phyloP scores from a whole-genome alignment of 2,329 filamentous ascomycete genomes.

The Trichophyton mentagrophytes region DNA sequence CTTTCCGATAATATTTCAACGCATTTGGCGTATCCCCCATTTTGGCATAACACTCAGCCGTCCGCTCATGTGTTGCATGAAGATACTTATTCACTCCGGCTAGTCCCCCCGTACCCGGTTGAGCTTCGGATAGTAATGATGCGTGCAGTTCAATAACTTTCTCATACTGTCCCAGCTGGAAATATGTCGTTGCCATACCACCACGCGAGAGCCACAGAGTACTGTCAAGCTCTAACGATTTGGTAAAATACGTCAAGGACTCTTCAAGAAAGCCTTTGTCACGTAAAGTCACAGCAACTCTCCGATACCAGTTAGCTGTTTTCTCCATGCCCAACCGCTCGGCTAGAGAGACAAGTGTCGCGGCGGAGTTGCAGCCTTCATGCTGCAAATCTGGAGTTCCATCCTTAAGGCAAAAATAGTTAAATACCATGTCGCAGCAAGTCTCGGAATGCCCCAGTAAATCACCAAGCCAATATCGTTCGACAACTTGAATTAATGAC shows the following conservation, averaged over 20 bases:
- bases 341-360: slow-evolving; percentile 8
- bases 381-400: not conserved
- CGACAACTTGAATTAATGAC: slow-evolving; percentile 2
- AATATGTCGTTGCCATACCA: slow-evolving; percentile 9
- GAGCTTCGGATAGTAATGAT: not conserved
- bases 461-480: slow-evolving; percentile 7
- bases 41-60: slow-evolving; percentile 6
- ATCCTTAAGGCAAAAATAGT: not conserved
- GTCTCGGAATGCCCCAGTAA: not conserved
- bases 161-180: slow-evolving; percentile 7
- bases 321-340: slow-evolving; percentile 12
- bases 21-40: slow-evolving; percentile 5
- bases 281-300: slow-evolving; percentile 12
- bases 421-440: not conserved
- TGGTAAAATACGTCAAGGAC: slow-evolving; percentile 10
- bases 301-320: slow-evolving; percentile 12
- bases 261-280: slow-evolving; percentile 9
- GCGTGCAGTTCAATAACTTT: slow-evolving; percentile 10
- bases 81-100: not conserved
- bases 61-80: slow-evolving; percentile 1
- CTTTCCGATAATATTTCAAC: slow-evolving; percentile 4
- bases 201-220: slow-evolving; percentile 7
- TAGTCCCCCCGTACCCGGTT: not conserved
- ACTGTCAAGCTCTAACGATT: slow-evolving; percentile 11
- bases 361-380: not conserved